Evolutionary conservation across 768 basidiomycete genomes (phyloP), one percentile per base, ranked within the genome.

Genomic region (Lentinula guzmanii): DNA sequence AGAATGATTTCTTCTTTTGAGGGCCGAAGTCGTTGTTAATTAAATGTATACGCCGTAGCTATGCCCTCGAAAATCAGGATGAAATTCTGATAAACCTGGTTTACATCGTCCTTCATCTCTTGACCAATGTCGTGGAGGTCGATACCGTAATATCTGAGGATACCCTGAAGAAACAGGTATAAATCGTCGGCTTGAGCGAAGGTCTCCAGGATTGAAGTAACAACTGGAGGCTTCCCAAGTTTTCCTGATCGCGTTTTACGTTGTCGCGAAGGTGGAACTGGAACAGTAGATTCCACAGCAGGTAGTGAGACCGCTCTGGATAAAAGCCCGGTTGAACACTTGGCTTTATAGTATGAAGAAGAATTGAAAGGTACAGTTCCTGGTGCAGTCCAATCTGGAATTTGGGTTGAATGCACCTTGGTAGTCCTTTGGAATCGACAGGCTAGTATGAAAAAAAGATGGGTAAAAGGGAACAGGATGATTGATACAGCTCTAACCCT

Each of bases 381-480:
- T 16, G 84, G 86, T 2, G 85, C 86, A 67, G 79, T 76, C 86
- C 87, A 89, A 68, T 89, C 87, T 8, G 87, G 87, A 64, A 71
- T 79, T 61, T 42, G 31, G 1, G 59, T 58, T 51, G 65, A 66
- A 18, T 74, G 72, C n/a, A 76, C 65, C 69, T 79, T 2, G 87
- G 84, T 33, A 87, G 78, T 15, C 43, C 62, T 1, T 60, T 39
- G 21, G 71, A 69, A 39, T 56, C 9, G 10, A 56, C 55, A 11
- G 39, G n/a, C 55, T 56, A 15, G 11, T 13, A 13, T 39, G 37
- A 39, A 13, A 13, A 10, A 56, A 43, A 24, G 24, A 24, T 41
- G 3, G 39, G n/a, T 24, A 18, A 18, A 10, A 28, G n/a, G 35
- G 8, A 21, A 16, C 15, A 21, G 4, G 9, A 39, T 5, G 72